Evolutionary conservation across 2,329 filamentous ascomycete species (phyloP), one percentile per base, ranked within the genome.

Genomic region (Tympanopsis confertula): DNA sequence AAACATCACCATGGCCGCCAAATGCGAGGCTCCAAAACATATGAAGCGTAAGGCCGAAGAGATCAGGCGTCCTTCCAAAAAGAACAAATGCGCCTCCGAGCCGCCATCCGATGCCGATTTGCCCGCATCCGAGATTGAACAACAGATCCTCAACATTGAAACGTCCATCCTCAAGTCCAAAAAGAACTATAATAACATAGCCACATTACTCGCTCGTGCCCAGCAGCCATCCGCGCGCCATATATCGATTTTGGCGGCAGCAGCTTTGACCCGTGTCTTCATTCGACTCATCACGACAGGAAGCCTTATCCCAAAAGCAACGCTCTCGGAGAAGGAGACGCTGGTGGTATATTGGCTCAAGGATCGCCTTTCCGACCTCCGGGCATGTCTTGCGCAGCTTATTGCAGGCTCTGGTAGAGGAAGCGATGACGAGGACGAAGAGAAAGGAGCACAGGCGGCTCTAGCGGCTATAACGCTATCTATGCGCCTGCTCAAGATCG

Each of bases 141-240:
- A 73, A 40, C 71, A 76, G 44, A 84, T 94, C 41, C 61, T 89
- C 30, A 62, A 75, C 38, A 71, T 95, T 39, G 88, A 95, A 62
- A 69, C 75, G 44, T 80, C 84, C 40, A 87, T 95, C 39, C 62
- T 87, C 43, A 80, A 91, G 57, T 94, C 87, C 36, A 83, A 78
- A 52, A 86, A 87, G 57, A 76, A 94, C 60, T 94, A 93, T 68
- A 94, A 94, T 65, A 86, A 94, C 53, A 89, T 96, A 50, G 71
- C 76, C 5, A 74, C 71, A 10, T 62, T 96, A 24, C 70, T 77
- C 49, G 59, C 76, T 26, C 55, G 70, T 50, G 63, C 62, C 24
- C 61, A 63, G 20, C 57, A 69, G 3, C 55, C 64, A 15, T 64
- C 71, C 14, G 57, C 65, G 22, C 7, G 22, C 2, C 71, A 80